phyloP scores from a whole-genome alignment of 768 basidiomycete genomes.

The Rhodotorula sphaerocarpa region DNA sequence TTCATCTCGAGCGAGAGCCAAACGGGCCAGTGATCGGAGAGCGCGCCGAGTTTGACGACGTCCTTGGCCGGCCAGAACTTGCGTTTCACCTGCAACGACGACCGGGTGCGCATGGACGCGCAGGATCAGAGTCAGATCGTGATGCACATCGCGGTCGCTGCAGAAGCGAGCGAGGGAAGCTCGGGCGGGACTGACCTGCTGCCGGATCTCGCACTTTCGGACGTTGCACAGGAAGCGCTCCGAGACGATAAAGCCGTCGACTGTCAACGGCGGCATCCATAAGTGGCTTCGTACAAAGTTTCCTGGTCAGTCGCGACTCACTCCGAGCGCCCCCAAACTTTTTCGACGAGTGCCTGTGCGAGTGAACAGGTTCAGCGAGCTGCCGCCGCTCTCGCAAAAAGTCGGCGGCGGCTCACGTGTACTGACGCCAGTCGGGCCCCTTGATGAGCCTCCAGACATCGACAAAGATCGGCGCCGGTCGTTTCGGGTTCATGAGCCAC shows the following conservation, averaged over 20 bases:
- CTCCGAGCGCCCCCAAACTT: constrained; percentile 45
- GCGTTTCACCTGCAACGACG: neutral
- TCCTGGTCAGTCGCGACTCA: constrained; percentile 47
- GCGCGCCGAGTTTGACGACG: neutral
- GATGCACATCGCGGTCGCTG: no score
- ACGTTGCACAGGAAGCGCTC: constrained; percentile 58
- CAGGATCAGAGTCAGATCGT: neutral
- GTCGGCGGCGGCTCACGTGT: constrained; percentile 59
- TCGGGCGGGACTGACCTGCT: constrained; percentile 52
- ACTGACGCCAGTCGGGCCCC: constrained; percentile 52
- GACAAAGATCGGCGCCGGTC: constrained; percentile 49
- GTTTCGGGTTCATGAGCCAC: constrained; percentile 5
- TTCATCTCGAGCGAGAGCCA: neutral
- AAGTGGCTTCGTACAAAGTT: no score
- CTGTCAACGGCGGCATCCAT: constrained; percentile 50
- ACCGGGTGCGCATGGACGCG: neutral
- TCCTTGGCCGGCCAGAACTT: constrained; percentile 1
- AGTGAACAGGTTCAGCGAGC: no score
- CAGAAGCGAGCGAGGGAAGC: no score
- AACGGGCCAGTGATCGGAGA: constrained; percentile 4
- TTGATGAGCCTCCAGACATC: constrained; percentile 72
- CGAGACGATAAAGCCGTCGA: constrained; percentile 61
- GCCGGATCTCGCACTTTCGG: constrained; percentile 74
- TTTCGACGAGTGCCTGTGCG: constrained; percentile 5
- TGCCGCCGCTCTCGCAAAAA: no score